Conservation (phyloP, 2,329 filamentous ascomycete genomes). For the Cryphonectria carpinicola region DNA sequence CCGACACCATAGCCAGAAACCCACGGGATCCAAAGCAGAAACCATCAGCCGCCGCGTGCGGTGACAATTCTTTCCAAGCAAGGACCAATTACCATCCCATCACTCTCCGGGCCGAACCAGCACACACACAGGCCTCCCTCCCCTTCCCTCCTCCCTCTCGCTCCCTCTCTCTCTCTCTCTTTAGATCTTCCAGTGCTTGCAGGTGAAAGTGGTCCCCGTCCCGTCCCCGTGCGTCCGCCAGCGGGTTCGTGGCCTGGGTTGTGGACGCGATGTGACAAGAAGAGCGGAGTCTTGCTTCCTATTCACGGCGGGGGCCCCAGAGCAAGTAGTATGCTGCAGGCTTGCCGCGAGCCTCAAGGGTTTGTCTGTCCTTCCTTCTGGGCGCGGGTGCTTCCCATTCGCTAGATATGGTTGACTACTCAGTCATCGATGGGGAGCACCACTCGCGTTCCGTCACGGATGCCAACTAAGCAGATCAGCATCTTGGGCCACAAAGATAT, state of each 20-base stretch:
- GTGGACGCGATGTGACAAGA: background rate
- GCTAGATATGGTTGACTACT: background rate
- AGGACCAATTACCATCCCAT: slow-evolving; percentile 1
- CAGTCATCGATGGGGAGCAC: slow-evolving; percentile 28
- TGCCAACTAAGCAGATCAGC: slow-evolving; percentile 20
- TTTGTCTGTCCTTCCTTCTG: background rate
- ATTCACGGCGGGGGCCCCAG: background rate
- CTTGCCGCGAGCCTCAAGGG: background rate
- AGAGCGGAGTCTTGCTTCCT: background rate
- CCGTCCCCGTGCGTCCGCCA: background rate
- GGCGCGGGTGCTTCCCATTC: background rate
- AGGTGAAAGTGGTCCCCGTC: background rate
- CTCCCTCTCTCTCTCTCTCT: background rate
- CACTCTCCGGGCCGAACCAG: background rate
- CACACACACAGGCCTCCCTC: background rate
- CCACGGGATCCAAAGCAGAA: background rate
- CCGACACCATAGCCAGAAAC: background rate
- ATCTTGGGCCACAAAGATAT: background rate
- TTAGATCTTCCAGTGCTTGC: background rate
- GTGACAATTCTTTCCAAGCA: background rate
- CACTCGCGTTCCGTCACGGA: slow-evolving; percentile 23
- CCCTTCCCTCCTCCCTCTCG: no score
- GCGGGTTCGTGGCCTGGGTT: background rate
- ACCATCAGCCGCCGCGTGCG: slow-evolving; percentile 14
- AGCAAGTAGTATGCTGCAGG: background rate